phyloP scores from a whole-genome alignment of 768 basidiomycete genomes.

The Coprinellus aureogranulatus region DNA sequence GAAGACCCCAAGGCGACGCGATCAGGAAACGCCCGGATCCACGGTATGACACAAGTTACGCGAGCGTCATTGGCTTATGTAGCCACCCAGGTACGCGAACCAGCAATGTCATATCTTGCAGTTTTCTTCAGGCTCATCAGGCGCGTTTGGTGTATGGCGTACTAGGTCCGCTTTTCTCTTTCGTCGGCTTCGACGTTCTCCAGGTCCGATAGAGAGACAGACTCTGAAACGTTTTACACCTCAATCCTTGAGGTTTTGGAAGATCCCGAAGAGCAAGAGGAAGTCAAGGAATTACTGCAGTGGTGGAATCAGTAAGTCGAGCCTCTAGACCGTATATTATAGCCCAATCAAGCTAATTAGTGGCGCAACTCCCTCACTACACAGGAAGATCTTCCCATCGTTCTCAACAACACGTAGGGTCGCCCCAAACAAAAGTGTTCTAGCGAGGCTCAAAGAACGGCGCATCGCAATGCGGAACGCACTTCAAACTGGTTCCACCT shows the following conservation, averaged over 20 bases:
- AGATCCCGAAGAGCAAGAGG: background rate
- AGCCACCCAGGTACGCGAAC: conserved; percentile 8
- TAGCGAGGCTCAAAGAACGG: background rate
- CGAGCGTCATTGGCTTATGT: background rate
- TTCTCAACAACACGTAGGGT: background rate
- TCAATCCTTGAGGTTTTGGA: background rate
- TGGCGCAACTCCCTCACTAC: background rate
- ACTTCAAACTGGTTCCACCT: too few relatives aligned
- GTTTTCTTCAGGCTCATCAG: background rate
- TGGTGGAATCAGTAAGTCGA: background rate
- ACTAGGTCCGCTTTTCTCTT: conserved; percentile 2
- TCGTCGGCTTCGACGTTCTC: background rate
- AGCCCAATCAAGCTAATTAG: too few relatives aligned
- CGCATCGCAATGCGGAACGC: too few relatives aligned
- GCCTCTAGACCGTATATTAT: background rate
- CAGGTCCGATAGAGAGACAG: background rate
- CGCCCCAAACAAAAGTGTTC: background rate
- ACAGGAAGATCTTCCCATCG: background rate
- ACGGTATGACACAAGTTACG: conserved; percentile 2
- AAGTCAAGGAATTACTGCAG: background rate
- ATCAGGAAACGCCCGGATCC: background rate
- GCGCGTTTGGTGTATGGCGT: background rate
- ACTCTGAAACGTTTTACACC: background rate
- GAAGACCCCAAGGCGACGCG: background rate
- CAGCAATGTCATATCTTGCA: too few relatives aligned